Percentiles rank a stretch among this genome's conserved stretches.
Conservation (phyloP, 169 alveolate genomes). For the Condylostoma magnum region DNA sequence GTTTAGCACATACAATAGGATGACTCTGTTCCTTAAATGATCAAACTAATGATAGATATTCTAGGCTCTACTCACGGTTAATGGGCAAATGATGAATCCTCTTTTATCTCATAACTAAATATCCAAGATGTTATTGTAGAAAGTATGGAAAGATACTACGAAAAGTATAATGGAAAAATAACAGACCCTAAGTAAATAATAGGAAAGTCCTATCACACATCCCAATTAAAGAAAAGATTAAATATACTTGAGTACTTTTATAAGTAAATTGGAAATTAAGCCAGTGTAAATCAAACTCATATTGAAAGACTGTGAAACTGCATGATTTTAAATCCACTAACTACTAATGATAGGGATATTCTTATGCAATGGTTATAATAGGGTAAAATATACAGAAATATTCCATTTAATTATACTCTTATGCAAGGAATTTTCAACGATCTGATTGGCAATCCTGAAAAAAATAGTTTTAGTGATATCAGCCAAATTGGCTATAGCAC, state of each 20-base stretch:
- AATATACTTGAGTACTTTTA: slow-evolving; percentile 42
- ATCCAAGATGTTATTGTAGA: slow-evolving; percentile 24
- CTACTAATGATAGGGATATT: slow-evolving; percentile 24
- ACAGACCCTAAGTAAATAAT: not conserved
- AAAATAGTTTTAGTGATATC: not conserved
- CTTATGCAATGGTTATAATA: slow-evolving; percentile 41
- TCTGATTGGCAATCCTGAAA: not conserved
- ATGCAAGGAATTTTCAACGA: not conserved
- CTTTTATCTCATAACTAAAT: not conserved
- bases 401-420: not conserved
- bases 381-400: not conserved
- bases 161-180: slow-evolving; percentile 7
- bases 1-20: not conserved
- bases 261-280: not conserved
- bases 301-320: slow-evolving; percentile 41
- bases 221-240: slow-evolving; percentile 24
- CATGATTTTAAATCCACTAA: slow-evolving; percentile 21
- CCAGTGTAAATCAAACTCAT: slow-evolving; percentile 22
- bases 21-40: slow-evolving; percentile 5
- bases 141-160: slow-evolving; percentile 33
- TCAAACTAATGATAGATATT: slow-evolving; percentile 1
- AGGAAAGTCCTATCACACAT: slow-evolving; percentile 39
- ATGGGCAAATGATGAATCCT: not conserved
- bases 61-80: not conserved
- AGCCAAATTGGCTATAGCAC: not conserved